Evolutionary conservation across 257 asterid species (phyloP).

Genomic region (Verbena officinalis): DNA sequence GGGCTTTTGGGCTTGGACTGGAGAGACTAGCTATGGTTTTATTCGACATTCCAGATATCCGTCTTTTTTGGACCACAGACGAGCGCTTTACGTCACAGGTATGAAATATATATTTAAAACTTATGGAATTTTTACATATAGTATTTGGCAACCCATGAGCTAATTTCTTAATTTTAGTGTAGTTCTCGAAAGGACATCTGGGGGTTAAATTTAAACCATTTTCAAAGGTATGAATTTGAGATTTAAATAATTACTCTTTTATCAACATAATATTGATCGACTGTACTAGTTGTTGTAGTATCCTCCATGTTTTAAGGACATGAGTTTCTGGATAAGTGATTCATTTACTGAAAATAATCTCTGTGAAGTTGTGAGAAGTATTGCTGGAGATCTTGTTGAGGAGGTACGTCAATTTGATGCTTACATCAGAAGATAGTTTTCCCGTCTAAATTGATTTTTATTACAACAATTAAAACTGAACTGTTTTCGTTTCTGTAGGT

Average conservation of each 20-base stretch:
- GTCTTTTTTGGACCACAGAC: constrained; percentile 93
- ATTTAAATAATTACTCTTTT: not conserved
- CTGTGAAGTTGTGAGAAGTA: constrained; percentile 85
- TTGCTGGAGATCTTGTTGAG: constrained; percentile 91
- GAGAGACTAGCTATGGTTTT: constrained; percentile 96
- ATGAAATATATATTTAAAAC: constrained; percentile 25
- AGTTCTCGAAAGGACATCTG: constrained; percentile 74
- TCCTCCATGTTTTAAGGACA: constrained; percentile 92
- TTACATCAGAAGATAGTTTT: not conserved
- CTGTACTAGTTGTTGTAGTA: constrained; percentile 52
- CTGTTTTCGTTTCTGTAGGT: constrained; percentile 41
- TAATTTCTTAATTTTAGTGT: constrained; percentile 24
- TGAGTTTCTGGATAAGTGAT: constrained; percentile 92
- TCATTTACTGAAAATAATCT: constrained; percentile 84
- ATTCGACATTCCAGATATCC: constrained; percentile 93
- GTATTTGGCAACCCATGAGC: constrained; percentile 1
- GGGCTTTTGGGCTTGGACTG: constrained; percentile 99
- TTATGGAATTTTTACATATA: not conserved
- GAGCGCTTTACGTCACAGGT: constrained; percentile 97
- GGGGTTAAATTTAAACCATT: constrained; percentile 76
- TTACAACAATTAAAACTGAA: not conserved
- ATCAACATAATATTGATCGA: not conserved
- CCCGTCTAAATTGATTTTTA: no score
- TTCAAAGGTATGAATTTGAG: constrained; percentile 59
- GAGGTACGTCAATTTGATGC: constrained; percentile 55